Conservation (phyloP, 176 grass and related monocot genomes). For the Metroxylon sagu region DNA sequence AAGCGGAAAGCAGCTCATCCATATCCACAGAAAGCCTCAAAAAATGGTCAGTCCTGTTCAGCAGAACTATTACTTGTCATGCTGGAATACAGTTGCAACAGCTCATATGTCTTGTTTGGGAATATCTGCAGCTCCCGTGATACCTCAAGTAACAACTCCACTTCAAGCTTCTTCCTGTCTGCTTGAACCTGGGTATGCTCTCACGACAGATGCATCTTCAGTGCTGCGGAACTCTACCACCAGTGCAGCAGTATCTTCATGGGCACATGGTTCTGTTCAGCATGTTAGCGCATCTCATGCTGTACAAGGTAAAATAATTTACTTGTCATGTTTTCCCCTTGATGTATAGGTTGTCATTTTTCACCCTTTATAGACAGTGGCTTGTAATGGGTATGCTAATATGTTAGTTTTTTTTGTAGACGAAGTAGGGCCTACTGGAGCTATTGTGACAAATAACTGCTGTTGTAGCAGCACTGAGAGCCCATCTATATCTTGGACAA, state of each 20-base stretch:
- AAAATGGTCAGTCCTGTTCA: constrained; percentile 11
- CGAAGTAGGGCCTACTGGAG: constrained; percentile 14
- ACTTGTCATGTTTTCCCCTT: neutral
- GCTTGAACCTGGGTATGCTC: constrained; percentile 35
- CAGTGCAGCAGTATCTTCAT: constrained; percentile 26
- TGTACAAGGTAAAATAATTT: constrained; percentile 24
- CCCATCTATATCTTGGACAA: constrained; percentile 35
- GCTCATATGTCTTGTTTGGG: neutral
- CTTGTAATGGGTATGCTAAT: constrained; percentile 1
- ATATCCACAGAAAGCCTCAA: constrained; percentile 22
- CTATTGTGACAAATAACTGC: constrained; percentile 26
- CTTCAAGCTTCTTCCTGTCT: constrained; percentile 28
- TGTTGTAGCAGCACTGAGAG: constrained; percentile 53
- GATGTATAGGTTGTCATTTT: neutral
- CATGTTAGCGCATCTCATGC: constrained; percentile 23
- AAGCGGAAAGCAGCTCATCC: constrained; percentile 25
- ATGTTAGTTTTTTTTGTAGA: neutral
- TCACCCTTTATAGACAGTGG: neutral
- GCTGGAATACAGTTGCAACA: neutral
- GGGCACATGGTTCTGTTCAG: constrained; percentile 22
- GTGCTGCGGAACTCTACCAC: constrained; percentile 19
- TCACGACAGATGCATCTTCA: constrained; percentile 26
- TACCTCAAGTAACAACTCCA: constrained; percentile 18
- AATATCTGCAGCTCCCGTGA: constrained; percentile 11
- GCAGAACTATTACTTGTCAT: neutral